A percentile compares a stretch with the other conserved stretches of the same genome.
These are phyloP conservation scores for Xylariaceae sp. DNA, from an alignment of 2,329 filamentous ascomycete species.

Conservation along the genomic window DNA sequence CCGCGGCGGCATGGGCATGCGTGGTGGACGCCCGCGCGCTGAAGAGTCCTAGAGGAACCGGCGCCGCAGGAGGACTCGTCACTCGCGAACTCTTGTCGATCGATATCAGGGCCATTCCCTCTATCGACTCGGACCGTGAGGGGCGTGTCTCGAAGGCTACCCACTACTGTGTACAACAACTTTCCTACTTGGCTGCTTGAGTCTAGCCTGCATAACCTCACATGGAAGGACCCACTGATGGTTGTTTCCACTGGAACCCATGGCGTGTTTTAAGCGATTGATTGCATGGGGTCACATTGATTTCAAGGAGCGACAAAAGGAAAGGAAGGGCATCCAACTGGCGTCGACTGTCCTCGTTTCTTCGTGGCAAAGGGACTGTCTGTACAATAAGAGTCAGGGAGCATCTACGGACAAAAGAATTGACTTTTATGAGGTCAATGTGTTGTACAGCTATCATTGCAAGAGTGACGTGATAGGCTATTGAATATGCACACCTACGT, in stretches of 20 bases:
- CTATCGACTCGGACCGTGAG: constrained; percentile 1
- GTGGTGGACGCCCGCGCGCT: constrained; percentile 24
- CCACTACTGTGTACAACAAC: too few species aligned
- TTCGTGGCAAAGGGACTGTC: constrained; percentile 20
- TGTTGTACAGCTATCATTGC: too few species aligned
- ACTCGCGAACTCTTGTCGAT: constrained; percentile 9
- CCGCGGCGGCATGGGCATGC: constrained; percentile 21
- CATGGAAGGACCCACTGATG: constrained; percentile 1
- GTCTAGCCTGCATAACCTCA: constrained; percentile 12
- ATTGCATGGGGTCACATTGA: constrained; percentile 20
- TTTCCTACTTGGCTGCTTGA: neutral
- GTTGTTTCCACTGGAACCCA: constrained; percentile 5
- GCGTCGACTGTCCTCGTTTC: constrained; percentile 23
- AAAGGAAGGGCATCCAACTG: constrained; percentile 19
- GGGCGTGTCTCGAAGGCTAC: too few species aligned
- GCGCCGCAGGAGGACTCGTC: constrained; percentile 17
- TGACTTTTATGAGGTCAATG: neutral
- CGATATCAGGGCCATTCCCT: constrained; percentile 12
- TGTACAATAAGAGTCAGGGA: constrained; percentile 26
- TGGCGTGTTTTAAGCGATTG: constrained; percentile 16
- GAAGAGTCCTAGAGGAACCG: constrained; percentile 32
- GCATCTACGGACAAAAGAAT: constrained; percentile 20
- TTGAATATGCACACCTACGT: too few species aligned
- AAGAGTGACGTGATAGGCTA: too few species aligned
- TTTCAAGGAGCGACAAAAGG: constrained; percentile 22